phyloP scores from a whole-genome alignment of 2,329 filamentous ascomycete species.

The Beauveria bassiana region DNA sequence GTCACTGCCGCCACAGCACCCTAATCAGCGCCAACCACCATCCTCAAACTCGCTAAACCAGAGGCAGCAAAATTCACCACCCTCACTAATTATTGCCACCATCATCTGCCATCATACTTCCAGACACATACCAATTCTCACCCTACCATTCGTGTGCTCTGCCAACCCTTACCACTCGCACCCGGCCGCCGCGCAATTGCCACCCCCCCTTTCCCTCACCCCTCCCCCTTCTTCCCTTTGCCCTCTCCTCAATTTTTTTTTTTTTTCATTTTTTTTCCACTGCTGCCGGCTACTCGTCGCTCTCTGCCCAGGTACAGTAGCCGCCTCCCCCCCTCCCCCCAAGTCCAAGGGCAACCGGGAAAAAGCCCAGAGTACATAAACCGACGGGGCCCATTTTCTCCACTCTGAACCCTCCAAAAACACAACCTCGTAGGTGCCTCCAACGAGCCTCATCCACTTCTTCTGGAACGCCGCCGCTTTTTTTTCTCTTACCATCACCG shows the following conservation, averaged over 20 bases:
- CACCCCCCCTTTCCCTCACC: neutral
- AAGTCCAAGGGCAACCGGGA: conserved; percentile 6
- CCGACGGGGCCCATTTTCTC: conserved; percentile 11
- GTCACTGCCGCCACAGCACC: too few species aligned
- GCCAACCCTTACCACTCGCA: neutral
- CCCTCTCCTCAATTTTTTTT: conserved; percentile 6
- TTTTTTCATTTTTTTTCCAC: neutral
- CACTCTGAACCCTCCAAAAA: conserved; percentile 14
- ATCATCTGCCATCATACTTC: too few species aligned
- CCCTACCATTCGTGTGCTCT: neutral
- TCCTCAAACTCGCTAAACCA: too few species aligned
- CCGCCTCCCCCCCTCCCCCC: neutral
- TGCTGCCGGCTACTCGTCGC: conserved; percentile 6
- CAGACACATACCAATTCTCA: conserved; percentile 3
- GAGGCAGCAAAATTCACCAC: too few species aligned
- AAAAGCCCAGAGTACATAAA: conserved; percentile 12
- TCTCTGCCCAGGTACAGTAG: conserved; percentile 4
- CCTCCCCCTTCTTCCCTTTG: neutral
- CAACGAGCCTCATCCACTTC: conserved; percentile 13
- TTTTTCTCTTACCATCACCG: conserved; percentile 8
- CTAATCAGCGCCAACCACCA: too few species aligned
- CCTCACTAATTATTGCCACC: too few species aligned
- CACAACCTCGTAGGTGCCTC: conserved; percentile 12
- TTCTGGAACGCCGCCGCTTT: conserved; percentile 13
- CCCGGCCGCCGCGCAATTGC: neutral